A percentile compares a stretch with the other conserved stretches of the same genome.
Evolutionary conservation across 805 yeast genomes (phyloP).

Genomic region (Ogataea naganishii): DNA sequence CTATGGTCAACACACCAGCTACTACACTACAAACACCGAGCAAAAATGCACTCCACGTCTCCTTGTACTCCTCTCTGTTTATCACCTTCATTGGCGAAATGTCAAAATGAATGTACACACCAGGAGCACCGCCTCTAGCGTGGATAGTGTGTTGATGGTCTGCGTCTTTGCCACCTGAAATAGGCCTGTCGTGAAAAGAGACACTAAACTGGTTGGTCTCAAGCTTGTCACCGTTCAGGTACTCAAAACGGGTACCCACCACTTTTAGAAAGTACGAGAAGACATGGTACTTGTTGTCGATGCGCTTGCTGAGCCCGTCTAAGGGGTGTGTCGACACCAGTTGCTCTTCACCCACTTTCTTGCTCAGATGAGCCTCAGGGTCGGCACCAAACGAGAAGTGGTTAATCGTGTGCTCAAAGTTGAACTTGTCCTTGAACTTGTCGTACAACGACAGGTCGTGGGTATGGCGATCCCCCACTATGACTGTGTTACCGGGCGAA

Average conservation of each 20-base stretch:
- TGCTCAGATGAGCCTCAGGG: conserved; percentile 20
- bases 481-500: conserved; percentile 85
- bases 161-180: conserved; percentile 78
- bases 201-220: conserved; percentile 90
- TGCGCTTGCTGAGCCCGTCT: conserved; percentile 38
- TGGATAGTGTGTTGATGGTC: conserved; percentile 86
- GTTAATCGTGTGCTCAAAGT: conserved; percentile 70
- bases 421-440: conserved; percentile 45
- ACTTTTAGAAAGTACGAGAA: conserved; percentile 80
- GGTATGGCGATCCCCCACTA: conserved; percentile 52
- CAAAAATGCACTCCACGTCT: conserved; percentile 76
- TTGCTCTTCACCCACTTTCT: conserved; percentile 9
- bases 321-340: conserved; percentile 54
- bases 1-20: conserved; percentile 91
- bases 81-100: conserved; percentile 90
- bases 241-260: conserved; percentile 82
- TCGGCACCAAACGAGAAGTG: conserved; percentile 80
- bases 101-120: conserved; percentile 80
- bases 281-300: conserved; percentile 48
- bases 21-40: conserved; percentile 79
- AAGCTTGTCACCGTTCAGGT: conserved; percentile 38
- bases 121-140: conserved; percentile 84
- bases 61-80: conserved; percentile 65
- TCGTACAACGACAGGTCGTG: conserved; percentile 79
- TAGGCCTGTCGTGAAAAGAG: conserved; percentile 80